Evolutionary conservation across 2,329 filamentous ascomycete genomes (phyloP).

Genomic region (Ustulina deusta): DNA sequence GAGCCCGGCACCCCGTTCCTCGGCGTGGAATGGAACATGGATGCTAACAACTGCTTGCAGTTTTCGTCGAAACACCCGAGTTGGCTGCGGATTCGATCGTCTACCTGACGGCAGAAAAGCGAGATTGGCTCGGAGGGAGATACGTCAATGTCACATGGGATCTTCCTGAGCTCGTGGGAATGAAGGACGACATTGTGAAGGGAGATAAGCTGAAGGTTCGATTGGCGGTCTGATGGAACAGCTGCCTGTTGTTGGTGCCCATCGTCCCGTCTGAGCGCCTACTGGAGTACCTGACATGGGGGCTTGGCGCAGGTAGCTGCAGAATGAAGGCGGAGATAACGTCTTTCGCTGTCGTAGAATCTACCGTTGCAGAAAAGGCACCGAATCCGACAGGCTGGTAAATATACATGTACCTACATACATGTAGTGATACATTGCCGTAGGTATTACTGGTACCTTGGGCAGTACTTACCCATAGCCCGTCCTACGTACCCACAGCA

Average conservation of each 20-base stretch:
- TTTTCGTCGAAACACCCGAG: conserved; percentile 46
- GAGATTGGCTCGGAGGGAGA: conserved; percentile 52
- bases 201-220: conserved; percentile 48
- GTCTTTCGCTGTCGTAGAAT: neutral
- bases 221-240: conserved; percentile 41
- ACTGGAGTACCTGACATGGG: neutral
- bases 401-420: neutral
- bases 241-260: neutral
- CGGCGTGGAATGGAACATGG: neutral
- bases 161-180: conserved; percentile 52
- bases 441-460: too few species aligned
- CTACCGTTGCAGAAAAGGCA: neutral
- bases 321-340: too few species aligned
- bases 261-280: neutral
- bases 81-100: conserved; percentile 50
- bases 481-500: conserved; percentile 11
- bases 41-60: conserved; percentile 33
- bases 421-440: neutral
- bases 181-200: conserved; percentile 48
- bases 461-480: neutral
- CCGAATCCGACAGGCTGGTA: conserved; percentile 2
- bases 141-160: conserved; percentile 57
- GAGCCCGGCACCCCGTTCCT: neutral
- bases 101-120: conserved; percentile 47
- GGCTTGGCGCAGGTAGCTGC: too few species aligned